phyloP scores from a whole-genome alignment of 2,329 filamentous ascomycete genomes.

The Nectriaceae sp. region DNA sequence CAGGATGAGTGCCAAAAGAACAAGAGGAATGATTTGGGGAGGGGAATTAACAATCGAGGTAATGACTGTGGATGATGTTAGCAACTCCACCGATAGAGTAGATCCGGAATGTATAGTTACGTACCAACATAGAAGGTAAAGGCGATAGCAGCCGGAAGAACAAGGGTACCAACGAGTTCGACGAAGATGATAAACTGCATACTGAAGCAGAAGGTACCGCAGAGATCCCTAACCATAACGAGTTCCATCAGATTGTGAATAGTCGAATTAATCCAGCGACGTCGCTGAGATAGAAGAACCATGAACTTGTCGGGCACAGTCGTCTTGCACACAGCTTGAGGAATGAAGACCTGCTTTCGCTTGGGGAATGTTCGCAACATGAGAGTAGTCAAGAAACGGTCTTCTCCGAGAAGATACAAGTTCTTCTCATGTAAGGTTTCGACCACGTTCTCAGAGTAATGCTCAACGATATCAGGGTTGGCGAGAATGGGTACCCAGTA shows the following conservation, averaged over 20 bases:
- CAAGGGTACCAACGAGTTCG: slow-evolving; percentile 90
- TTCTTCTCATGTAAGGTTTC: slow-evolving; percentile 99
- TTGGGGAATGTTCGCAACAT: slow-evolving; percentile 99
- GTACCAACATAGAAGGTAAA: slow-evolving; percentile 96
- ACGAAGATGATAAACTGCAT: slow-evolving; percentile 99
- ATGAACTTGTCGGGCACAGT: slow-evolving; percentile 91
- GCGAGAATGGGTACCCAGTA: slow-evolving; percentile 99
- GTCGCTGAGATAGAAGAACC: slow-evolving; percentile 89
- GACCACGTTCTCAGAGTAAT: slow-evolving; percentile 98
- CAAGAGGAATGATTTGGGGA: slow-evolving; percentile 84
- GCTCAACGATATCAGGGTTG: slow-evolving; percentile 97
- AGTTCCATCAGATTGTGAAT: slow-evolving; percentile 99
- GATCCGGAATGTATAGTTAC: slow-evolving; percentile 36
- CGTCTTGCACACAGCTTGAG: slow-evolving; percentile 98
- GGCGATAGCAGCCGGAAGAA: slow-evolving; percentile 91
- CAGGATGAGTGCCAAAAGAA: slow-evolving; percentile 86
- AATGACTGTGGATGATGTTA: slow-evolving; percentile 58
- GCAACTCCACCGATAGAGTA: background rate
- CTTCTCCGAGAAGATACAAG: slow-evolving; percentile 84
- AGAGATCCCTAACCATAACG: slow-evolving; percentile 90
- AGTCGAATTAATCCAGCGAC: slow-evolving; percentile 99
- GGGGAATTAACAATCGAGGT: slow-evolving; percentile 78
- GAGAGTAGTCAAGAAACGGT: slow-evolving; percentile 92
- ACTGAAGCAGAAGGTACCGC: slow-evolving; percentile 98
- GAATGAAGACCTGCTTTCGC: slow-evolving; percentile 97